Evolutionary conservation across 192 early-diverging fungal genomes (phyloP).

Genomic region (Coemansia sp.): DNA sequence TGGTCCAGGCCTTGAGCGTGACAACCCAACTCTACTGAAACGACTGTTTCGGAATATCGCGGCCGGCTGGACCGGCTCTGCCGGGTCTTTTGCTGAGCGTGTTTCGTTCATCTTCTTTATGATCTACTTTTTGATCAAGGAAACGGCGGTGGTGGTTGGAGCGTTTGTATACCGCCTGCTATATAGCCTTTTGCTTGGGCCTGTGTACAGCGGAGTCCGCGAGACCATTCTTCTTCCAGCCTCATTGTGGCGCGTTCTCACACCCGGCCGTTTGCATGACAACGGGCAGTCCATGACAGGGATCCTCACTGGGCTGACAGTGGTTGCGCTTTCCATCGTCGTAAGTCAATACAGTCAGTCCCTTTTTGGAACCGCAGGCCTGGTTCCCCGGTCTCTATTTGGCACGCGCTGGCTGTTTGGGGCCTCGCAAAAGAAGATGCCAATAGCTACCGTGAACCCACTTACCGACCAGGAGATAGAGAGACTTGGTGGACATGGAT

Average conservation of each 20-base stretch:
- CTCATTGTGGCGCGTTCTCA: conserved; percentile 29
- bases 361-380: conserved; percentile 15
- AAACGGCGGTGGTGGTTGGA: conserved; percentile 24
- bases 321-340: conserved; percentile 39
- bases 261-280: conserved; percentile 27
- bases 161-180: conserved; percentile 23
- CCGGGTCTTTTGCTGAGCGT: conserved; percentile 37
- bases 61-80: conserved; percentile 41
- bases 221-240: conserved; percentile 31
- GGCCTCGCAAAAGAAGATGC: conserved; percentile 7
- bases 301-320: conserved; percentile 27
- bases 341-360: conserved; percentile 35
- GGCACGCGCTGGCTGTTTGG: conserved; percentile 5
- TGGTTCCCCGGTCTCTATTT: conserved; percentile 8
- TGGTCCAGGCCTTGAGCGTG: conserved; percentile 17
- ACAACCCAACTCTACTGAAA: conserved; percentile 45
- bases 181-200: conserved; percentile 26
- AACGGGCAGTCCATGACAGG: conserved; percentile 25
- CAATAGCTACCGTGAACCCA: conserved; percentile 18
- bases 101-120: conserved; percentile 50
- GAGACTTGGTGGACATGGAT: conserved; percentile 39
- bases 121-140: conserved; percentile 54
- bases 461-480: conserved; percentile 37
- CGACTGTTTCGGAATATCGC: conserved; percentile 48
- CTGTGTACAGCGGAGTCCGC: conserved; percentile 30